Conservation (phyloP, 192 early-diverging fungal species). For the Dissophora ornata region DNA sequence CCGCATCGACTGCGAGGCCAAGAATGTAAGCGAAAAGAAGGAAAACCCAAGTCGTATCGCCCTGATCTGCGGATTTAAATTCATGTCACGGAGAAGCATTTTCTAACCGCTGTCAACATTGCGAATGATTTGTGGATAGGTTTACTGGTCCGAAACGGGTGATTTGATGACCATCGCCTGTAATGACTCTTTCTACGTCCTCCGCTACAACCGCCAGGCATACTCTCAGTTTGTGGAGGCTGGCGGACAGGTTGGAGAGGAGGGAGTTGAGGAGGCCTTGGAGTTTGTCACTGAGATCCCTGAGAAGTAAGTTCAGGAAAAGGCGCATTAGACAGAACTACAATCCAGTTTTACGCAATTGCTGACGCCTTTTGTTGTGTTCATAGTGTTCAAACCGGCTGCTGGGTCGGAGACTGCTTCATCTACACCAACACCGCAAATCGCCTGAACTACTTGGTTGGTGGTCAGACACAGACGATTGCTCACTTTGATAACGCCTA, state of each 20-base stretch:
- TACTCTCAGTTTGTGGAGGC: constrained; percentile 79
- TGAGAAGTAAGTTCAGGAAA: constrained; percentile 67
- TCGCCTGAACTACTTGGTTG: constrained; percentile 96
- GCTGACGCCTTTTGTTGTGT: background rate
- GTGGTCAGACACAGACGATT: constrained; percentile 93
- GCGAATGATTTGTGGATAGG: constrained; percentile 41
- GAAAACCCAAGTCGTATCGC: too few relatives aligned
- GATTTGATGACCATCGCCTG: constrained; percentile 93
- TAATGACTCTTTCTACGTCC: constrained; percentile 94
- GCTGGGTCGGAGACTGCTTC: constrained; percentile 99
- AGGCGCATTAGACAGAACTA: too few relatives aligned
- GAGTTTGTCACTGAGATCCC: constrained; percentile 94
- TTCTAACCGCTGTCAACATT: too few relatives aligned
- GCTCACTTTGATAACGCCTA: constrained; percentile 93
- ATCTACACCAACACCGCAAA: constrained; percentile 95
- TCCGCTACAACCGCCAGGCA: constrained; percentile 89
- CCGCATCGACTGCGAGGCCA: constrained; percentile 93
- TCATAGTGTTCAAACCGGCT: constrained; percentile 88
- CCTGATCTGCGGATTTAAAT: too few relatives aligned
- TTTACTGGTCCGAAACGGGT: constrained; percentile 96
- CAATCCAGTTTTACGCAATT: background rate
- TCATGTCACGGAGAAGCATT: too few relatives aligned
- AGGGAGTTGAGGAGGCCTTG: constrained; percentile 97
- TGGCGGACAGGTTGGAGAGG: constrained; percentile 81
- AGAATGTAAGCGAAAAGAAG: constrained; percentile 70